Evolutionary conservation across 805 yeast genomes (phyloP).

Genomic region (Candida saitoana): DNA sequence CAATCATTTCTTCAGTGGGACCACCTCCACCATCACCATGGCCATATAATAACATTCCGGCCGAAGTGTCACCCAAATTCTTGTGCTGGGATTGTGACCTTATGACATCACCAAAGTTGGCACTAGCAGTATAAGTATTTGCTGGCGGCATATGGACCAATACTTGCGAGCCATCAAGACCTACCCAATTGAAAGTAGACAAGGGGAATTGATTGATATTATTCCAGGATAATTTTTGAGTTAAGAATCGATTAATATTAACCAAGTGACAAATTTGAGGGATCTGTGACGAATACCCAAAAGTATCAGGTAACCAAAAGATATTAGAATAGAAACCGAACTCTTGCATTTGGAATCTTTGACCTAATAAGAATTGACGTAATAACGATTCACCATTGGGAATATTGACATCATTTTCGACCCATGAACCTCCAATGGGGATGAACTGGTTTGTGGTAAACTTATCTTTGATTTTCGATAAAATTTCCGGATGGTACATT

Average conservation of each 20-base stretch:
- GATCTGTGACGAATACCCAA: constrained; percentile 92
- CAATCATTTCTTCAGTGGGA: constrained; percentile 90
- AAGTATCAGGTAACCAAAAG: constrained; percentile 96
- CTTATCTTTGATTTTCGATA: constrained; percentile 57
- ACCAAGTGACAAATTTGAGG: constrained; percentile 91
- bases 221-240: constrained; percentile 96
- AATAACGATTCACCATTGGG: constrained; percentile 91
- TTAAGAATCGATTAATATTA: constrained; percentile 77
- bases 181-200: constrained; percentile 91
- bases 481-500: constrained; percentile 80
- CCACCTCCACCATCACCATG: constrained; percentile 99
- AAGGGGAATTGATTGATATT: constrained; percentile 89
- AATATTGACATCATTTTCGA: constrained; percentile 91
- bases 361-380: constrained; percentile 88
- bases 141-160: constrained; percentile 98
- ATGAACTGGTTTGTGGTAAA: constrained; percentile 71
- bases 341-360: constrained; percentile 72
- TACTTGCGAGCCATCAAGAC: constrained; percentile 89
- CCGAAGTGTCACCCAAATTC: constrained; percentile 73
- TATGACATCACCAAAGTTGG: constrained; percentile 88
- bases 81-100: constrained; percentile 79
- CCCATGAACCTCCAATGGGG: constrained; percentile 98
- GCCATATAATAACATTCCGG: constrained; percentile 80
- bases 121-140: constrained; percentile 89
- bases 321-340: constrained; percentile 73